Evolutionary conservation across 148 eudicot species (phyloP), one percentile per base, ranked within the genome.

Genomic region (Agrostemma githago): DNA sequence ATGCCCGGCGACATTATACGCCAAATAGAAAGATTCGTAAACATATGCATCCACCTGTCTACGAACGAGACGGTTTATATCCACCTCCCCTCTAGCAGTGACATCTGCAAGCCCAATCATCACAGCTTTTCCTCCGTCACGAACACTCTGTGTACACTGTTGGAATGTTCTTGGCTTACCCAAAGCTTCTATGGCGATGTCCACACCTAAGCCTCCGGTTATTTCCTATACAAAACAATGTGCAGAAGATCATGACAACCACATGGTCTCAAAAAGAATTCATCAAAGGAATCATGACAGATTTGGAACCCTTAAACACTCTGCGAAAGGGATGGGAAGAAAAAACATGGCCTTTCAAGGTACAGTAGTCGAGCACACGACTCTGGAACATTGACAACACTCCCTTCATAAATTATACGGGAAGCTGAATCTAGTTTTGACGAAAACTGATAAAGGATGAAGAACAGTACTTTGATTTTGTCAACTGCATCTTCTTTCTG

Each of bases 101-200:
- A 89, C 71, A 72, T 89, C 87, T 10, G 97, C 81, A 70, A 96
- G 89, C 26, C 99, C 99, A 79, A 96, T 92, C 99, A 96, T 96
- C 72, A 96, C 97, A 77, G 99, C 99, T 83, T 96, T 96, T 51
- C 99, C 99, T 71, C 97, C 99, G 90, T 90, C 99, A 34, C 97
- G 83, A 38, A 96, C 97, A 72, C 99, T 92, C 77, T 86, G 99
- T 8, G 89, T 90, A 83, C 99, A 96, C 79, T 96, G 99, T 43
- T 79, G 79, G 75, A 96, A 92, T 16, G 97, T 96, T 80, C 68
- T 81, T 5, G 97, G 82, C 79, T 86, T 92, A 61, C 99, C 99
- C 64, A 96, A 82, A 70, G 99, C 99, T 85, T 96, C 99, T 57
- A 96, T 82, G 69, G 96, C 94, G 76, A 92, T 79, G 68, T 96